Evolutionary conservation across 805 yeast species (phyloP).

Genomic region (Ogataea kodamae): DNA sequence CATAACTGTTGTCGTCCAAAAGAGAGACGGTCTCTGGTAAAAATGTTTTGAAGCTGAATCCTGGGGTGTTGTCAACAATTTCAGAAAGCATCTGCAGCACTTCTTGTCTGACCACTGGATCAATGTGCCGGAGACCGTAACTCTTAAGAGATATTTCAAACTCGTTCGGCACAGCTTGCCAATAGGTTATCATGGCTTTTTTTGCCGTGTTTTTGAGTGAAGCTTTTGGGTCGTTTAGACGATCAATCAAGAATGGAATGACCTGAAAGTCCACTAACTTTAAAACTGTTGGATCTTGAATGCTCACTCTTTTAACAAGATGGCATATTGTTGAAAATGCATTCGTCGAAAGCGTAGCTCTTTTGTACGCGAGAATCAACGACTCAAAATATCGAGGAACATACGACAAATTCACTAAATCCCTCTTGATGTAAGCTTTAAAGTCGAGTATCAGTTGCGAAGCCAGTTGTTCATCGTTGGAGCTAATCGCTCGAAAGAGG

Average conservation of each 20-base stretch:
- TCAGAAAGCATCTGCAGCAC: constrained; percentile 43
- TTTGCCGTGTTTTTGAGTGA: constrained; percentile 42
- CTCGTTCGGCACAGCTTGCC: constrained; percentile 48
- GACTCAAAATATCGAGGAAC: constrained; percentile 52
- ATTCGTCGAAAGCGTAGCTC: constrained; percentile 37
- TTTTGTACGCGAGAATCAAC: constrained; percentile 42
- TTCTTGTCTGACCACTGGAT: constrained; percentile 39
- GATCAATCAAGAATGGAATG: constrained; percentile 49
- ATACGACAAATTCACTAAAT: constrained; percentile 46
- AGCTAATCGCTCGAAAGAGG: constrained; percentile 25
- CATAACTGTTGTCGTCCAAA: constrained; percentile 17
- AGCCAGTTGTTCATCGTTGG: constrained; percentile 17
- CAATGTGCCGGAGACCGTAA: constrained; percentile 40
- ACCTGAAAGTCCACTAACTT: constrained; percentile 41
- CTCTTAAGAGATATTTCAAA: constrained; percentile 46
- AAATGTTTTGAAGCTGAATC: constrained; percentile 33
- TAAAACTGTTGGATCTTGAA: constrained; percentile 49
- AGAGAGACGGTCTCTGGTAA: constrained; percentile 25
- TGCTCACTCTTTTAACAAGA: constrained; percentile 52
- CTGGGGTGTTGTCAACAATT: constrained; percentile 36
- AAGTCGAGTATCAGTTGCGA: constrained; percentile 33
- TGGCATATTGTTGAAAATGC: constrained; percentile 54
- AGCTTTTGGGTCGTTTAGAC: constrained; percentile 41
- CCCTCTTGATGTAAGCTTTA: constrained; percentile 54
- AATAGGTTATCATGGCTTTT: constrained; percentile 50